A percentile compares a stretch with the other conserved stretches of the same genome.
These are phyloP conservation scores for Ruellia speciosa DNA, from an alignment of 305 asterid genomes.

Conservation along the genomic window DNA sequence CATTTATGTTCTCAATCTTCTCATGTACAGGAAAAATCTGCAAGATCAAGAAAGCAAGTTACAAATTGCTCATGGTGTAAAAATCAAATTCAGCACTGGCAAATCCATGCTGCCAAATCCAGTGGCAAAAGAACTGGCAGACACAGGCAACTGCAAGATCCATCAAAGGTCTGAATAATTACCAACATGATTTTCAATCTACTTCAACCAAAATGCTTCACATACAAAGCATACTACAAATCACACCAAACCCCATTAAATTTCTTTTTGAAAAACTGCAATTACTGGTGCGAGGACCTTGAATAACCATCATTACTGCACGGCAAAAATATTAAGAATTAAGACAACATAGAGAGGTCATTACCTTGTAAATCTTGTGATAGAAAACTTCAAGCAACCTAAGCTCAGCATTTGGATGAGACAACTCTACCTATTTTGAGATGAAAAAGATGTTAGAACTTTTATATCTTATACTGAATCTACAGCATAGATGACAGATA, in stretches of 20 bases:
- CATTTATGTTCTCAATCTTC: constrained; percentile 65
- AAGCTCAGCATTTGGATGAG: constrained; percentile 91
- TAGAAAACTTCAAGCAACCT: constrained; percentile 95
- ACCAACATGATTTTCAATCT: background rate
- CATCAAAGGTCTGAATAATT: too few species aligned
- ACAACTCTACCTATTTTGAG: constrained; percentile 32
- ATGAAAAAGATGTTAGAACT: background rate
- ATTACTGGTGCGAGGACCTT: background rate
- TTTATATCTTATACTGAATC: background rate
- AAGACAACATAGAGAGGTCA: constrained; percentile 14
- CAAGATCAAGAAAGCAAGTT: constrained; percentile 14
- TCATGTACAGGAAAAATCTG: constrained; percentile 62
- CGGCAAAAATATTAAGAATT: background rate
- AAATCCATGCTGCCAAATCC: too few species aligned
- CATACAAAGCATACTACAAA: constrained; percentile 1
- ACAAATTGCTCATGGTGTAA: too few species aligned
- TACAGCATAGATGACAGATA: background rate
- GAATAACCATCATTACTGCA: background rate
- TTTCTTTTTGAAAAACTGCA: too few species aligned
- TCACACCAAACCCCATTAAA: constrained; percentile 10
- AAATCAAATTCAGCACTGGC: too few species aligned
- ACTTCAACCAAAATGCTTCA: background rate
- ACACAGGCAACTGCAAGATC: background rate
- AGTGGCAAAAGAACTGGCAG: background rate
- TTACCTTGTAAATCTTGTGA: constrained; percentile 97